Evolutionary conservation across 306 rosid genomes (phyloP).

Genomic region (Fragaria nilgerrensis): DNA sequence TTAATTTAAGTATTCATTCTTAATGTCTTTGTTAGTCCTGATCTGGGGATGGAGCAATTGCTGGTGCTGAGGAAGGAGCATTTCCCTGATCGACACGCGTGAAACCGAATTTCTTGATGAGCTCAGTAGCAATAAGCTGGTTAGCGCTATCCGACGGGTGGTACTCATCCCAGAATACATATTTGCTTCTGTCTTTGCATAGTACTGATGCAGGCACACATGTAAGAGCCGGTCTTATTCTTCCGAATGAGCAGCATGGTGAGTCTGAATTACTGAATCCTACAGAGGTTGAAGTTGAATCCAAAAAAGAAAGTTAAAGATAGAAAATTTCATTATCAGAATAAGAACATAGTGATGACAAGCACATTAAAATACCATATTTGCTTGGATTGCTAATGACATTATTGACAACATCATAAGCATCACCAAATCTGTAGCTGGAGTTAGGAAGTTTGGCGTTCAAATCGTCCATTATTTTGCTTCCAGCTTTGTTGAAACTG

Average conservation of each 20-base stretch:
- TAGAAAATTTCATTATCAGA: not conserved
- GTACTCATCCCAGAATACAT: conserved; percentile 96
- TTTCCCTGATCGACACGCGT: conserved; percentile 12
- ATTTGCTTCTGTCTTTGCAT: conserved; percentile 90
- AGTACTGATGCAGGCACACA: conserved; percentile 77
- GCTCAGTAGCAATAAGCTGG: conserved; percentile 73
- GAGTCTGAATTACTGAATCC: conserved; percentile 73
- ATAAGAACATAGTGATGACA: not conserved
- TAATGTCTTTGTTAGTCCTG: conserved; percentile 11
- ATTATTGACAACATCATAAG: conserved; percentile 73
- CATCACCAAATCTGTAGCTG: conserved; percentile 71
- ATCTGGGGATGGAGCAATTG: conserved; percentile 54
- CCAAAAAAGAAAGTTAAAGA: not conserved
- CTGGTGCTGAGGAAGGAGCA: conserved; percentile 48
- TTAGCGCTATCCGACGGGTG: conserved; percentile 91
- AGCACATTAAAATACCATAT: conserved; percentile 49
- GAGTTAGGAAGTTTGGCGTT: conserved; percentile 56
- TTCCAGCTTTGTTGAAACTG: conserved; percentile 64
- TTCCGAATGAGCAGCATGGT: conserved; percentile 91
- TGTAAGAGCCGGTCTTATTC: conserved; percentile 79
- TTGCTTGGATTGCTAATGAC: conserved; percentile 61
- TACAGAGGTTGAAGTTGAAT: conserved; percentile 21
- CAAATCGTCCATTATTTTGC: conserved; percentile 49
- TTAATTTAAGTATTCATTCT: not conserved
- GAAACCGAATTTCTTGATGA: conserved; percentile 76